Percentiles rank a stretch among this genome's conserved stretches.
phyloP scores from a whole-genome alignment of 805 yeast species.

The Ogataea pignaliae region DNA sequence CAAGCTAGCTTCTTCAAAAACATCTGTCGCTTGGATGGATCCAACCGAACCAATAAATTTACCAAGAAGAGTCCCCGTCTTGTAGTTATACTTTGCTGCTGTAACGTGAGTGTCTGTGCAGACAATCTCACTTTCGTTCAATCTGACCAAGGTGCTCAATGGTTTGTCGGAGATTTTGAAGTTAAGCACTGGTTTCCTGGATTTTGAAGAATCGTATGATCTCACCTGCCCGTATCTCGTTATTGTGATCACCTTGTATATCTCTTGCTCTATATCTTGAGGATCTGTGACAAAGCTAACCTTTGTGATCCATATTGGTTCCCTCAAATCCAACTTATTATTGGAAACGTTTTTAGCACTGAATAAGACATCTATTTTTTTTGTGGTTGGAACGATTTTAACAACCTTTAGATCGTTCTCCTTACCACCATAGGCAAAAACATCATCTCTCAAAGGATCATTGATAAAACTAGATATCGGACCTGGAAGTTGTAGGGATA shows the following conservation, averaged over 20 bases:
- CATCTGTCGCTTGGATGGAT: slow-evolving; percentile 45
- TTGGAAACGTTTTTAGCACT: slow-evolving; percentile 80
- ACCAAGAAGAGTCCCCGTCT: slow-evolving; percentile 53
- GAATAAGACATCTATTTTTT: slow-evolving; percentile 40
- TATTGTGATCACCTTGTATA: slow-evolving; percentile 53
- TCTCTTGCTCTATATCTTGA: slow-evolving; percentile 30
- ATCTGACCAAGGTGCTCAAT: slow-evolving; percentile 38
- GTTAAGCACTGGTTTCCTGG: slow-evolving; percentile 62
- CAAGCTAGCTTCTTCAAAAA: slow-evolving; percentile 34
- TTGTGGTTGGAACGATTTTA: slow-evolving; percentile 21
- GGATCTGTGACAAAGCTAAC: slow-evolving; percentile 39
- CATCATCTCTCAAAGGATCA: slow-evolving; percentile 44
- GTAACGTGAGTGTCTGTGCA: slow-evolving; percentile 68
- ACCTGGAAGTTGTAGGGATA: slow-evolving; percentile 34
- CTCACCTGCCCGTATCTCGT: slow-evolving; percentile 77
- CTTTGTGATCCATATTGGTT: slow-evolving; percentile 73
- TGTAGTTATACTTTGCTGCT: slow-evolving; percentile 51
- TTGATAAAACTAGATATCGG: slow-evolving; percentile 45
- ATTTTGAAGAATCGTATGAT: slow-evolving; percentile 62
- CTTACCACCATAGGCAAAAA: slow-evolving; percentile 83
- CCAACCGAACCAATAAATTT: slow-evolving; percentile 78
- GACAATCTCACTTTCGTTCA: slow-evolving; percentile 44
- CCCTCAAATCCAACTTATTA: slow-evolving; percentile 71
- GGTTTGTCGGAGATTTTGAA: slow-evolving; percentile 53
- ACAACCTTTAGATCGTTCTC: slow-evolving; percentile 65